These are phyloP conservation scores for Rhodotorula toruloides DNA, from an alignment of 768 basidiomycete genomes.

Conservation along the genomic window DNA sequence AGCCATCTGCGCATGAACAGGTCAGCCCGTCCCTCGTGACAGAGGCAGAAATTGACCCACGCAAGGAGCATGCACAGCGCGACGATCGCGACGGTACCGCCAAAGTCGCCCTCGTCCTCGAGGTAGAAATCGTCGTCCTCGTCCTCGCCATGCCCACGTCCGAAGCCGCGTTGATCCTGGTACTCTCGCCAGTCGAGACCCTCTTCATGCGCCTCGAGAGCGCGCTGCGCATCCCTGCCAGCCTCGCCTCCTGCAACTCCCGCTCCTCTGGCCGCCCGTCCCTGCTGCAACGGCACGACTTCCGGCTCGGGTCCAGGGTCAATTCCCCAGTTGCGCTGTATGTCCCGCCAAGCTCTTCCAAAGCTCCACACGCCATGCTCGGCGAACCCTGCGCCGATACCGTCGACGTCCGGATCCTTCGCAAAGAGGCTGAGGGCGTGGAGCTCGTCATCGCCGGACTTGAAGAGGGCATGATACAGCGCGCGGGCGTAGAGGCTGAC, in stretches of 20 bases:
- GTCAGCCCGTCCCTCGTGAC: not conserved
- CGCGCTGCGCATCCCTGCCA: constrained; percentile 11
- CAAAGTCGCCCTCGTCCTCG: constrained; percentile 70
- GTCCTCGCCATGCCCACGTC: constrained; percentile 49
- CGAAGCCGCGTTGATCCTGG: constrained; percentile 59
- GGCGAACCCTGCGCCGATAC: not conserved
- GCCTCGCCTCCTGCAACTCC: constrained; percentile 9
- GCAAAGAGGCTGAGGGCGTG: constrained; percentile 34
- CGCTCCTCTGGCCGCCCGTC: constrained; percentile 55
- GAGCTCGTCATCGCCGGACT: constrained; percentile 24
- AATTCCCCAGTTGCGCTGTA: constrained; percentile 35
- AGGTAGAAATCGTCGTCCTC: constrained; percentile 69
- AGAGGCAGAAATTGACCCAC: constrained; percentile 48
- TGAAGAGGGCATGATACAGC: constrained; percentile 51
- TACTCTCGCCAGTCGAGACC: constrained; percentile 59
- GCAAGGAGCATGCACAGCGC: constrained; percentile 68
- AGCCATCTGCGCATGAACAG: constrained; percentile 18
- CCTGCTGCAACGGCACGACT: constrained; percentile 35
- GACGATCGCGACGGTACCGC: constrained; percentile 73
- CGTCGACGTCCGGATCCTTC: constrained; percentile 4
- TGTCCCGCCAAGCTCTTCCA: constrained; percentile 31
- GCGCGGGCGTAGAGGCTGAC: constrained; percentile 75
- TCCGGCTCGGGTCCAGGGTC: constrained; percentile 33
- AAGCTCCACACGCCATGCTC: constrained; percentile 13
- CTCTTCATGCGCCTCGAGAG: constrained; percentile 40